phyloP scores from a whole-genome alignment of 805 yeast species.

The Candida quercuum region DNA sequence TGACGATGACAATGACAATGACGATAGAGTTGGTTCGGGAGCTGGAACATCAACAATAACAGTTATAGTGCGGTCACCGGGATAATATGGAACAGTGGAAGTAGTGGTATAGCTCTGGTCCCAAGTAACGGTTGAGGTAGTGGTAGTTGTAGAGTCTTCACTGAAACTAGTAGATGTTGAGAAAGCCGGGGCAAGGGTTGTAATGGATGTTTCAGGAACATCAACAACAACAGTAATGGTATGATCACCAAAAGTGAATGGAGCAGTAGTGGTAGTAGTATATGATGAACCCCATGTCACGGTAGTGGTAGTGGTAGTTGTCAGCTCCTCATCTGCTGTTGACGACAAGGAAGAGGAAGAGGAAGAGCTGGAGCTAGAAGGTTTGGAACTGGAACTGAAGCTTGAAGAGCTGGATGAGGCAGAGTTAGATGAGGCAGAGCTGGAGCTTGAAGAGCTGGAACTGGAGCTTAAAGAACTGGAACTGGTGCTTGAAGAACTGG shows the following conservation, averaged over 20 bases:
- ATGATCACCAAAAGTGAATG: constrained; percentile 7
- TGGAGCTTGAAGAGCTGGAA: constrained; percentile 13
- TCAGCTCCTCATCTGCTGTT: constrained; percentile 1
- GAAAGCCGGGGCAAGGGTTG: neutral
- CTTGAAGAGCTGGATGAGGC: constrained; percentile 10
- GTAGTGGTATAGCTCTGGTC: constrained; percentile 1
- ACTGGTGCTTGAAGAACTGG: constrained; percentile 7
- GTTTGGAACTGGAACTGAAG: too few relatives aligned
- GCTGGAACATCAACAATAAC: constrained; percentile 2
- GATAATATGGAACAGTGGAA: neutral
- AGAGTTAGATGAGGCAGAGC: constrained; percentile 17
- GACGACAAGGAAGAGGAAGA: too few relatives aligned
- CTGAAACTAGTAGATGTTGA: too few relatives aligned
- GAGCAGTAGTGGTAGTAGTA: constrained; percentile 9
- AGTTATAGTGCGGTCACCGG: constrained; percentile 2
- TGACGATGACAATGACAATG: neutral
- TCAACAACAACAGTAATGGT: constrained; percentile 7
- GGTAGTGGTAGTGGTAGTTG: constrained; percentile 4
- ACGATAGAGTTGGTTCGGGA: neutral
- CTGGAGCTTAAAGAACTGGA: too few relatives aligned
- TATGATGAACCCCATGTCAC: constrained; percentile 1
- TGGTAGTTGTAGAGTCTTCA: neutral
- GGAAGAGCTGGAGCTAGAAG: too few relatives aligned
- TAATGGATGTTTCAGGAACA: neutral
- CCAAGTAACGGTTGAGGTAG: neutral